phyloP scores from a whole-genome alignment of 495 filamentous ascomycete species.

The Cladorrhinum samala region DNA sequence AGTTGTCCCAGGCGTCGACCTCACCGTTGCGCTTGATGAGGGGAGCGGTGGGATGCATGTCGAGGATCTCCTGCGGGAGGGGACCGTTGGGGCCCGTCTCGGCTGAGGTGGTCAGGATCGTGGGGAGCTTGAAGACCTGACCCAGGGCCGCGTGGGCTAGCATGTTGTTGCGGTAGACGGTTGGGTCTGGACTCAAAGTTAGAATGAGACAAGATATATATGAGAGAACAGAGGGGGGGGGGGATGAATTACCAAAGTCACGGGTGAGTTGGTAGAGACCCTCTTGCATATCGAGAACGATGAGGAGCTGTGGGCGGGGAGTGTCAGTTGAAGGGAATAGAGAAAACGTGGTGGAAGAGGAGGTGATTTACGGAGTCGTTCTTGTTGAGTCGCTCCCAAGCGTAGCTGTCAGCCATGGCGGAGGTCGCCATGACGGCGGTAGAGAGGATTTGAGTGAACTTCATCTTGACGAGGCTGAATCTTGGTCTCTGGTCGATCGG shows the following conservation, averaged over 20 bases:
- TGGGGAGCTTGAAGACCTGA: conserved; percentile 62
- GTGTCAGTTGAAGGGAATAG: conserved; percentile 18
- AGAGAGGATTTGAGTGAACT: conserved; percentile 11
- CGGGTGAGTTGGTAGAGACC: conserved; percentile 61
- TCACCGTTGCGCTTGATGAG: conserved; percentile 66
- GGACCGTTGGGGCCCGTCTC: conserved; percentile 59
- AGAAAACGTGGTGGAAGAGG: too few species aligned
- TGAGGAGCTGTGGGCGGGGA: too few species aligned
- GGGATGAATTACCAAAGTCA: conserved; percentile 45
- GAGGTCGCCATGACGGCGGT: conserved; percentile 15
- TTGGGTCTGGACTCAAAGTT: conserved; percentile 33
- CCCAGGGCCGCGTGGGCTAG: conserved; percentile 63
- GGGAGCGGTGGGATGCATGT: conserved; percentile 61
- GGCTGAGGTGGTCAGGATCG: conserved; percentile 52
- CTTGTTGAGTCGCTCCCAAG: conserved; percentile 22
- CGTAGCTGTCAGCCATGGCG: conserved; percentile 15
- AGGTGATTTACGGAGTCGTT: conserved; percentile 19
- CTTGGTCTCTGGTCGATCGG: too few species aligned
- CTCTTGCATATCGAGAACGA: conserved; percentile 68
- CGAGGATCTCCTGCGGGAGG: conserved; percentile 61
- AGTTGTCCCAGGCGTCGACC: conserved; percentile 76
- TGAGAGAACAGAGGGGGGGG: not conserved
- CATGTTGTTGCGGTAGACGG: conserved; percentile 59
- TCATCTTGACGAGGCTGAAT: conserved; percentile 8
- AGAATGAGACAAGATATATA: too few species aligned